phyloP scores from a whole-genome alignment of 345 rosid genomes.

The Acer campestre region DNA sequence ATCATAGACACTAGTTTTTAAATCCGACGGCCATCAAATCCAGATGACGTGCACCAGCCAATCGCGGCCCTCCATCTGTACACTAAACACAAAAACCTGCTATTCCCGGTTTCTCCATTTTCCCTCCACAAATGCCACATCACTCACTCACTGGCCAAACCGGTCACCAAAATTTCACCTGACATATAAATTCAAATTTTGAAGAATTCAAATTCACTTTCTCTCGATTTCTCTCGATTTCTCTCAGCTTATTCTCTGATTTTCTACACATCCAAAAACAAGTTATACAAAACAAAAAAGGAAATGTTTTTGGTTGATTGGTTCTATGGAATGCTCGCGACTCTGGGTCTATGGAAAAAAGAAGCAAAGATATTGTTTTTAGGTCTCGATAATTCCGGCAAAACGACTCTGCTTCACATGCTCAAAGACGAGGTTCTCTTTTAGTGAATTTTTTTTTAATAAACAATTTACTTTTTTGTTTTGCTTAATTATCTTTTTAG shows the following conservation, averaged over 20 bases:
- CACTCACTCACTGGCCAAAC: slow-evolving; percentile 2
- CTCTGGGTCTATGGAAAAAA: slow-evolving; percentile 82
- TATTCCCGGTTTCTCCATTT: background rate
- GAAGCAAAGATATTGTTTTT: slow-evolving; percentile 88
- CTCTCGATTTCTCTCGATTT: background rate
- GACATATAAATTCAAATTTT: background rate
- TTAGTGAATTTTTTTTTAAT: background rate
- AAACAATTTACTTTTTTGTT: background rate
- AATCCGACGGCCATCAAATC: background rate
- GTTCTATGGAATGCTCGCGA: slow-evolving; percentile 80
- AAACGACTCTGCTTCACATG: slow-evolving; percentile 93
- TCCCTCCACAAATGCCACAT: background rate
- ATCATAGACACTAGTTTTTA: background rate
- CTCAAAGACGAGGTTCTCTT: slow-evolving; percentile 73
- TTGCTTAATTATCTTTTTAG: background rate
- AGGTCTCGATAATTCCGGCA: slow-evolving; percentile 94
- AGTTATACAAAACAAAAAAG: background rate
- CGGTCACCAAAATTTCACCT: background rate
- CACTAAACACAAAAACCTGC: background rate
- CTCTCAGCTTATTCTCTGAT: background rate
- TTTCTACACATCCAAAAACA: background rate
- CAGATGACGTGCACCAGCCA: slow-evolving; percentile 8
- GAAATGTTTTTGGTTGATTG: slow-evolving; percentile 81
- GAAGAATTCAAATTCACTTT: background rate
- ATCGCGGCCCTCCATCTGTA: background rate